These are phyloP conservation scores for Agrostemma githago DNA, from an alignment of 148 eudicot genomes.

Conservation along the genomic window DNA sequence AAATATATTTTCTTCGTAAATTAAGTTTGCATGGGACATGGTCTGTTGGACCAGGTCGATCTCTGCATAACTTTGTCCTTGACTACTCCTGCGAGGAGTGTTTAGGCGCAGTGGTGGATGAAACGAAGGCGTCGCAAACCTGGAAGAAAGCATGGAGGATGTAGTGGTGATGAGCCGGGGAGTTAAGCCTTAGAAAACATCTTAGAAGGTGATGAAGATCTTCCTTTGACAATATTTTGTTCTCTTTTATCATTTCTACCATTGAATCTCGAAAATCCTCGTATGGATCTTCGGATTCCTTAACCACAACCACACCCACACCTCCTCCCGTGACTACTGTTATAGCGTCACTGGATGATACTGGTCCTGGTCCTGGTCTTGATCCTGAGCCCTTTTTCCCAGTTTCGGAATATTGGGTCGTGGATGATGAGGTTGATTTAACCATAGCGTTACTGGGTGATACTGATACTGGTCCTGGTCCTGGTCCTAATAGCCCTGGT, in stretches of 20 bases:
- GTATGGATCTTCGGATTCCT: constrained; percentile 50
- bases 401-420: not conserved
- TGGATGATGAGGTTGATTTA: too few relatives aligned
- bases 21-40: too few relatives aligned
- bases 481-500: not conserved
- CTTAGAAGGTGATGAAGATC: constrained; percentile 51
- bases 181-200: constrained; percentile 50
- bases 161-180: constrained; percentile 40
- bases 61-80: not conserved
- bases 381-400: too few relatives aligned
- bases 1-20: too few relatives aligned
- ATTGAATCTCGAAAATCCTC: constrained; percentile 53
- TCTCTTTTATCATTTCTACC: constrained; percentile 55
- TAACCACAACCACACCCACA: constrained; percentile 37
- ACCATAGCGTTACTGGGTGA: too few relatives aligned
- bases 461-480: not conserved
- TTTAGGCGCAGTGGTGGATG: not conserved
- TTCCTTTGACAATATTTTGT: constrained; percentile 35
- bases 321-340: constrained; percentile 27
- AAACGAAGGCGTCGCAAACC: constrained; percentile 37
- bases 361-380: not conserved
- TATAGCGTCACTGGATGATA: not conserved
- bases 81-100: not conserved
- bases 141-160: constrained; percentile 56
- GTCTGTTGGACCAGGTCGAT: too few relatives aligned